These are phyloP conservation scores for Nadsonia fulvescens DNA, from an alignment of 805 yeast species.

Conservation along the genomic window DNA sequence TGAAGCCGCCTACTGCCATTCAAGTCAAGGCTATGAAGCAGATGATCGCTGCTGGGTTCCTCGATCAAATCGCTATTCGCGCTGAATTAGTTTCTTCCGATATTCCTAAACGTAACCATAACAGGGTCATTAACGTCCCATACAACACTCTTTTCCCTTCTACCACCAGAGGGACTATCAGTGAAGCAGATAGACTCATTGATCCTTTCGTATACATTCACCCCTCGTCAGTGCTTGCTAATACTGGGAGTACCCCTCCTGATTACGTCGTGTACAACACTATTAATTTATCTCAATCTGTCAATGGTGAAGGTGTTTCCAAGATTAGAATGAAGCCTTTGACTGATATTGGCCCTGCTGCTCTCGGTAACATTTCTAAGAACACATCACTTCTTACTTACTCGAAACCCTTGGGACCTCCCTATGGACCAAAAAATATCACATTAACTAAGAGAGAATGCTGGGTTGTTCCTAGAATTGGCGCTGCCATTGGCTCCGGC, in stretches of 20 bases:
- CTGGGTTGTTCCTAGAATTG: constrained; percentile 80
- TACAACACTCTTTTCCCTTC: constrained; percentile 34
- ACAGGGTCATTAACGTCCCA: constrained; percentile 33
- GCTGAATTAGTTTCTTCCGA: constrained; percentile 59
- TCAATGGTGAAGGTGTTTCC: constrained; percentile 23
- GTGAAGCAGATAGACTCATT: constrained; percentile 24
- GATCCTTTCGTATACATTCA: constrained; percentile 57
- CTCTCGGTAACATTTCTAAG: constrained; percentile 62
- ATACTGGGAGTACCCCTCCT: constrained; percentile 56
- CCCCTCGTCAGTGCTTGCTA: constrained; percentile 48
- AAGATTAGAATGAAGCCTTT: constrained; percentile 44
- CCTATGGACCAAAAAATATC: constrained; percentile 61
- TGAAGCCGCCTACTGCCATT: constrained; percentile 46
- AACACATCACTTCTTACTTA: constrained; percentile 56
- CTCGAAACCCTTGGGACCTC: constrained; percentile 84
- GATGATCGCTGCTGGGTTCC: constrained; percentile 80
- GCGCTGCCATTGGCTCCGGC: constrained; percentile 68
- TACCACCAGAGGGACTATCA: constrained; percentile 15
- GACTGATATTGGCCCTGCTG: constrained; percentile 57
- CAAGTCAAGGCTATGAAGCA: constrained; percentile 76
- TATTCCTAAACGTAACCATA: constrained; percentile 36
- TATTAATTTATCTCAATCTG: constrained; percentile 36
- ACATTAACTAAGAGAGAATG: constrained; percentile 59
- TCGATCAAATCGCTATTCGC: constrained; percentile 78
- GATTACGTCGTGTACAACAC: constrained; percentile 58